Conservation (phyloP, 2,329 filamentous ascomycete genomes). For the Aspergillus transmontanensis region DNA sequence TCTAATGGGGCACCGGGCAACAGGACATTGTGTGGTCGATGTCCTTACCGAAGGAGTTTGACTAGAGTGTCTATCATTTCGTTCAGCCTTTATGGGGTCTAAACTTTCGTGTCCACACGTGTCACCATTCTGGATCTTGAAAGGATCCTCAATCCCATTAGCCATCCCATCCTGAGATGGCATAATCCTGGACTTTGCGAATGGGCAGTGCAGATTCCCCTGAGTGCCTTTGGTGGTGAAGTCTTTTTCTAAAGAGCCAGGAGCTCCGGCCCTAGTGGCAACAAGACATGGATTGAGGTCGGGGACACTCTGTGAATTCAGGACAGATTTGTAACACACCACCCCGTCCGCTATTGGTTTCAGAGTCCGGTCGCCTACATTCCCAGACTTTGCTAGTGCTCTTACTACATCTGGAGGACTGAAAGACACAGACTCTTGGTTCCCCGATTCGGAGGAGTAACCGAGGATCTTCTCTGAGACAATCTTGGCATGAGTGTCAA, state of each 20-base stretch:
- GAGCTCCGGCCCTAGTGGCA: constrained; percentile 57
- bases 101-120: constrained; percentile 58
- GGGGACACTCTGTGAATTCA: constrained; percentile 31
- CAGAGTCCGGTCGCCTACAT: constrained; percentile 61
- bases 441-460: constrained; percentile 33
- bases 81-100: constrained; percentile 57
- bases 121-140: constrained; percentile 45
- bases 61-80: constrained; percentile 48
- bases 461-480: constrained; percentile 34
- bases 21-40: constrained; percentile 65
- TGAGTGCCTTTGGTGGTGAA: constrained; percentile 85
- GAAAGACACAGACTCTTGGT: constrained; percentile 61
- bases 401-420: constrained; percentile 63
- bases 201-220: constrained; percentile 79
- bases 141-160: constrained; percentile 43
- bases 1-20: constrained; percentile 82
- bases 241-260: constrained; percentile 77
- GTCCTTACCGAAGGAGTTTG: constrained; percentile 40
- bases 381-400: constrained; percentile 60
- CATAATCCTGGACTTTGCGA: constrained; percentile 58
- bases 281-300: constrained; percentile 44
- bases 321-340: constrained; percentile 43
- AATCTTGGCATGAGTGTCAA: constrained; percentile 33
- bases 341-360: constrained; percentile 42
- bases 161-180: constrained; percentile 35